phyloP scores from a whole-genome alignment of 2,329 filamentous ascomycete genomes.

The Sporothrix variecibatus region DNA sequence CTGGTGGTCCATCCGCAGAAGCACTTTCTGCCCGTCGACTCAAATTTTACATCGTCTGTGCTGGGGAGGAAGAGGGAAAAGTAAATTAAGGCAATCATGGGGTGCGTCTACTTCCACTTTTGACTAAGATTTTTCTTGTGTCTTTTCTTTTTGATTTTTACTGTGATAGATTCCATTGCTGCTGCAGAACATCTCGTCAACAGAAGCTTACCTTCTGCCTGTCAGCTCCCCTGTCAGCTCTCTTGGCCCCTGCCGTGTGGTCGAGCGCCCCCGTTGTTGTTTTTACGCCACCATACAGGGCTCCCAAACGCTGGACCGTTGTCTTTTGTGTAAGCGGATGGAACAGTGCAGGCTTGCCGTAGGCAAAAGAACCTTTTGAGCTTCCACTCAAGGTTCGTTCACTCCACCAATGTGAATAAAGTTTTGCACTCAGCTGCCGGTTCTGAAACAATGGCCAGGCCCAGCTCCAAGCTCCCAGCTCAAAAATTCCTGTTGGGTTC shows the following conservation, averaged over 20 bases:
- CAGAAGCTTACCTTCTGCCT: neutral
- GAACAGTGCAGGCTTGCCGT: neutral
- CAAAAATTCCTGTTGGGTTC: neutral
- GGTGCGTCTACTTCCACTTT: neutral
- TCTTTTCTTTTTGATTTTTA: neutral
- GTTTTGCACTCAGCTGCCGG: neutral
- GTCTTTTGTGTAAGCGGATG: slow-evolving; percentile 19
- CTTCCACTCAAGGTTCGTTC: neutral
- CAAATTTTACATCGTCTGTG: neutral
- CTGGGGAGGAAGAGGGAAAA: neutral
- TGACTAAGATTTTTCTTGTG: neutral
- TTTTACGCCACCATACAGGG: slow-evolving; percentile 4
- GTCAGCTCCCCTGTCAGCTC: neutral
- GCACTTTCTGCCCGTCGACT: neutral
- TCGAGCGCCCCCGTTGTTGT: neutral
- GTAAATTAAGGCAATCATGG: neutral
- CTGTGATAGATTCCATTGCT: neutral
- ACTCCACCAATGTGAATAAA: neutral
- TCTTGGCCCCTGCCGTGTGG: neutral
- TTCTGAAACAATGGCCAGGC: neutral
- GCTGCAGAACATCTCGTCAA: neutral
- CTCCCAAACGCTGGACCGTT: slow-evolving; percentile 11
- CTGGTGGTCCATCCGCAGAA: neutral
- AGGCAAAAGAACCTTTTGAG: neutral
- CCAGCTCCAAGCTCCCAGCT: neutral